A percentile compares a stretch with the other conserved stretches of the same genome.
Evolutionary conservation across 768 basidiomycete species (phyloP).

Genomic region (Dentipellis fragilis): DNA sequence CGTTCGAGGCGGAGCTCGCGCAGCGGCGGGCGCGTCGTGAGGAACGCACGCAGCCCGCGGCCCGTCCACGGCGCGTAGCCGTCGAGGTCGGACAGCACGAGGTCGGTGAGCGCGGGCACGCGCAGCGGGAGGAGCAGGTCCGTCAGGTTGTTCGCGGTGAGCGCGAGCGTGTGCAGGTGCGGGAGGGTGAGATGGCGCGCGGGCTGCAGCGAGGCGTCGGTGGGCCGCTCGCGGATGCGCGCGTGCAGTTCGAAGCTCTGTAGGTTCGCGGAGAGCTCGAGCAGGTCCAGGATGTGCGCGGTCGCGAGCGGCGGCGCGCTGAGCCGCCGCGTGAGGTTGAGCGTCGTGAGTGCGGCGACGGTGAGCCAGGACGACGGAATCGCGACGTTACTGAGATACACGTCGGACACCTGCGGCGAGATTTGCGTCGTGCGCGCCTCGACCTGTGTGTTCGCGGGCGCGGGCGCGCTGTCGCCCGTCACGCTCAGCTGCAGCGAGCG

Average conservation of each 20-base stretch:
- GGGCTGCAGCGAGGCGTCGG: neutral
- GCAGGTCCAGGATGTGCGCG: neutral
- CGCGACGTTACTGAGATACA: neutral
- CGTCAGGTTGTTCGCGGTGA: neutral
- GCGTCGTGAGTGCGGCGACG: neutral
- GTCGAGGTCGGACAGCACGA: neutral
- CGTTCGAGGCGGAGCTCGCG: neutral
- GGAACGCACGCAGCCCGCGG: neutral
- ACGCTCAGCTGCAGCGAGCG: neutral
- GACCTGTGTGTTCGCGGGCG: neutral
- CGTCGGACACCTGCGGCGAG: neutral
- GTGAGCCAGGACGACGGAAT: neutral
- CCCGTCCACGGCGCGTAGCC: neutral
- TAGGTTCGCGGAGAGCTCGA: neutral
- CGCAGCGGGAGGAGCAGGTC: neutral
- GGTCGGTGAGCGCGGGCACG: neutral
- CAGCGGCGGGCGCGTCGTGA: neutral
- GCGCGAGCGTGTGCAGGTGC: neutral
- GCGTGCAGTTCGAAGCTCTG: neutral
- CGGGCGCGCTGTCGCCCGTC: neutral
- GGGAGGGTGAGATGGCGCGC: neutral
- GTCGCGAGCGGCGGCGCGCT: neutral
- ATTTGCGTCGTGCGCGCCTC: neutral
- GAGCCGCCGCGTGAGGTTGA: neutral
- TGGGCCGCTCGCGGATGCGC: neutral